A percentile compares a stretch with the other conserved stretches of the same genome.
Evolutionary conservation across 805 yeast genomes (phyloP).

Genomic region (Starmerella tilneyi): DNA sequence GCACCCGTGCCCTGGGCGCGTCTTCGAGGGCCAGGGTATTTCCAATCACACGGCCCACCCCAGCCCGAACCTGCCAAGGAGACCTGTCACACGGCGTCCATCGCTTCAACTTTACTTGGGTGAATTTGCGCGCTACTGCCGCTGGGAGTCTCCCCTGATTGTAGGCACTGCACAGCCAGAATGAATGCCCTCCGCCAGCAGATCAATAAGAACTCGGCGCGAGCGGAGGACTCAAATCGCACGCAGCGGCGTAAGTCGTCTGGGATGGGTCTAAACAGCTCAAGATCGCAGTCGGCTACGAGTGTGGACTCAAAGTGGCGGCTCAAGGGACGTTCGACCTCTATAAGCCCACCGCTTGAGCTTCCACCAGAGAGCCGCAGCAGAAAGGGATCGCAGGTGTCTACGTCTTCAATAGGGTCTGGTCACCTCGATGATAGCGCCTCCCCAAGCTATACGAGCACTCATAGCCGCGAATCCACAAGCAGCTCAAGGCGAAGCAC

Average conservation of each 20-base stretch:
- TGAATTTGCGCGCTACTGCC: background rate
- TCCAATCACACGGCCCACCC: background rate
- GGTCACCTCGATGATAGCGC: background rate
- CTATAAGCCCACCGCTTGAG: background rate
- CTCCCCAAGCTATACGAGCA: background rate
- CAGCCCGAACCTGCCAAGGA: background rate
- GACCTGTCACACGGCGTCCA: background rate
- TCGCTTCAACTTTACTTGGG: too few relatives aligned
- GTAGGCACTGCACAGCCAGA: background rate
- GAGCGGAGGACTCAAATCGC: constrained; percentile 1
- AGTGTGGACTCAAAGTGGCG: constrained; percentile 3
- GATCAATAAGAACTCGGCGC: constrained; percentile 5
- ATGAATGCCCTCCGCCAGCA: constrained; percentile 10
- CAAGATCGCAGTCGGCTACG: background rate
- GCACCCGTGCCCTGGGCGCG: constrained; percentile 6
- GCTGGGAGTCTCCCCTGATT: background rate
- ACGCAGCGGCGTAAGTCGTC: constrained; percentile 1
- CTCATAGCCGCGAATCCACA: constrained; percentile 1
- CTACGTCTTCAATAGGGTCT: background rate
- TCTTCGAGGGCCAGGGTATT: constrained; percentile 4
- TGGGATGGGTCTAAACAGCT: background rate
- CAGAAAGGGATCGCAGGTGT: background rate
- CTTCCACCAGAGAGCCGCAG: background rate
- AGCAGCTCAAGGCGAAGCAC: background rate
- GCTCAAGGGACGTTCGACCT: background rate